phyloP scores from a whole-genome alignment of 1,284 basidiomycete species.

The Fomitopsis betulina region DNA sequence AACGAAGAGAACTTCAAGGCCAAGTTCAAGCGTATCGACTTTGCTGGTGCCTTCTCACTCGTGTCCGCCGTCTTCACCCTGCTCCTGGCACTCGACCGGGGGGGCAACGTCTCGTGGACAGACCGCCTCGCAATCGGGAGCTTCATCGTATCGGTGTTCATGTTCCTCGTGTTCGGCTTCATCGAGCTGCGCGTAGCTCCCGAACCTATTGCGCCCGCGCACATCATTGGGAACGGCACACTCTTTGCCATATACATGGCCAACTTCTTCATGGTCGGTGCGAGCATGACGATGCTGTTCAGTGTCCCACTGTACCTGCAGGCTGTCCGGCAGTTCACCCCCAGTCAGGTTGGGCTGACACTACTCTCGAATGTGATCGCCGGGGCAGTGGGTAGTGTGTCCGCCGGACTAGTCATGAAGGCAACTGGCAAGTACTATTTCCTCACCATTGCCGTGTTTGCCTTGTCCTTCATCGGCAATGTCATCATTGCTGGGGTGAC shows the following conservation, averaged over 20 bases:
- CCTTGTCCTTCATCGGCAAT: conserved; percentile 36
- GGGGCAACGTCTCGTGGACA: conserved; percentile 53
- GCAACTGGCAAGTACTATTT: conserved; percentile 52
- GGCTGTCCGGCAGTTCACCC: conserved; percentile 41
- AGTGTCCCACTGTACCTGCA: conserved; percentile 54
- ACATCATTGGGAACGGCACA: conserved; percentile 44
- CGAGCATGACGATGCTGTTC: conserved; percentile 43
- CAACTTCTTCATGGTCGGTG: conserved; percentile 51
- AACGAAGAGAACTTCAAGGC: conserved; percentile 32
- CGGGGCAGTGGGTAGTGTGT: conserved; percentile 44
- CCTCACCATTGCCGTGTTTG: conserved; percentile 42
- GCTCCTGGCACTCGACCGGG: conserved; percentile 53
- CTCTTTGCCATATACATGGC: conserved; percentile 52
- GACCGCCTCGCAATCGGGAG: conserved; percentile 29
- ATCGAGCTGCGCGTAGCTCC: conserved; percentile 41
- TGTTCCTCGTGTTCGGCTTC: conserved; percentile 23
- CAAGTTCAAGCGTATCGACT: conserved; percentile 56
- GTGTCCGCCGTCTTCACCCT: conserved; percentile 48
- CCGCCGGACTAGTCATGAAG: conserved; percentile 51
- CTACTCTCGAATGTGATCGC: conserved; percentile 44
- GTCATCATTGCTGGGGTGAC: conserved; percentile 33
- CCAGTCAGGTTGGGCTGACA: conserved; percentile 47
- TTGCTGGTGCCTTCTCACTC: conserved; percentile 48
- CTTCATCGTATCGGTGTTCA: conserved; percentile 17
- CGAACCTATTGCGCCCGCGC: conserved; percentile 55